Percentiles rank a stretch among this genome's conserved stretches.
Conservation (phyloP, 345 rosid genomes). For the Clausena lansium region DNA sequence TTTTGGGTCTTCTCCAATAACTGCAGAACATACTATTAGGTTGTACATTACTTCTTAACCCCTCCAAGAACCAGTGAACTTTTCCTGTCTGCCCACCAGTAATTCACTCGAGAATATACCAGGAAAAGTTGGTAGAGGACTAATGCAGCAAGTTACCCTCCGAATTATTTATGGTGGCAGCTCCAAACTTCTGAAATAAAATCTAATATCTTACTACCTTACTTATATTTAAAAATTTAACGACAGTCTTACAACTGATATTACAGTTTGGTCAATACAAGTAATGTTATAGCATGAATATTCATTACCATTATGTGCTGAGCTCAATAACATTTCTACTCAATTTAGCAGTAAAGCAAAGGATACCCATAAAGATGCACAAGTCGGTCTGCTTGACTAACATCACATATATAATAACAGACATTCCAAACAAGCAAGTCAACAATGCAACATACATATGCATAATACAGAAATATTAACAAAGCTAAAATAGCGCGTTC, state of each 20-base stretch:
- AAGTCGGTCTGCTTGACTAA: neutral
- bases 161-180: neutral
- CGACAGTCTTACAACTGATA: too few species aligned
- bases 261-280: neutral
- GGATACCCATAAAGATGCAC: neutral
- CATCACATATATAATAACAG: neutral
- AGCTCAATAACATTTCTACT: neutral
- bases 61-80: neutral
- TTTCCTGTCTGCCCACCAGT: neutral
- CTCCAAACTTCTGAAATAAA: too few species aligned
- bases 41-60: neutral
- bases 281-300: neutral
- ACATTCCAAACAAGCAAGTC: neutral
- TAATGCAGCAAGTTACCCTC: neutral
- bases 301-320: neutral
- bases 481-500: neutral
- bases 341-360: neutral
- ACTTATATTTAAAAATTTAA: too few species aligned
- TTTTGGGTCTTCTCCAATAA: too few species aligned
- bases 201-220: too few species aligned
- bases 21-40: neutral
- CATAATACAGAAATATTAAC: neutral
- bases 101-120: neutral
- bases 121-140: neutral
- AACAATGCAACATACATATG: neutral